Evolutionary conservation across 768 basidiomycete genomes (phyloP).

Genomic region (Mycena sanguinolenta): DNA sequence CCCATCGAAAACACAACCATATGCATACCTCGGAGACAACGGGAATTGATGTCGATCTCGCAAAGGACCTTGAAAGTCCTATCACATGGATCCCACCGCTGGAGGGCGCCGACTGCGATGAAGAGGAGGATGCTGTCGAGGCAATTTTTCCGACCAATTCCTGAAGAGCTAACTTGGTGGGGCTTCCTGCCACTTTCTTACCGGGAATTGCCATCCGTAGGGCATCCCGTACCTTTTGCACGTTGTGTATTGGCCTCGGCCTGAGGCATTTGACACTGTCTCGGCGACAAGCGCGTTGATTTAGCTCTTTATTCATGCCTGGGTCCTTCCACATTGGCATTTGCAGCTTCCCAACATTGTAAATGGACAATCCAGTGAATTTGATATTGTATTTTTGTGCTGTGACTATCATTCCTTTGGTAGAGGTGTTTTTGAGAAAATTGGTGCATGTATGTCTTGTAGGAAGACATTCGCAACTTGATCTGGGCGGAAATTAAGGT

Average conservation of each 20-base stretch:
- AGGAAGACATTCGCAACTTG: too few species aligned
- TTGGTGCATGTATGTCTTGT: too few species aligned
- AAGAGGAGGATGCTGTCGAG: too few species aligned
- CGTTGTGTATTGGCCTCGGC: background rate
- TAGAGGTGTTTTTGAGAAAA: background rate
- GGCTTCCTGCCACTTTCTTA: background rate
- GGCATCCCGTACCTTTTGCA: background rate
- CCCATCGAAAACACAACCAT: too few species aligned
- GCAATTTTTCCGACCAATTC: too few species aligned
- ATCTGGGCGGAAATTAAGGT: background rate
- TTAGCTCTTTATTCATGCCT: background rate
- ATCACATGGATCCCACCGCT: too few species aligned
- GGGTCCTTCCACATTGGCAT: background rate
- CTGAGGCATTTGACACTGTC: background rate
- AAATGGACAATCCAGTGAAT: background rate
- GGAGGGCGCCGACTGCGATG: too few species aligned
- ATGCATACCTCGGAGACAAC: too few species aligned
- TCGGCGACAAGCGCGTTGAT: too few species aligned
- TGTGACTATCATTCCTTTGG: background rate
- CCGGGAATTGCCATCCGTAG: background rate
- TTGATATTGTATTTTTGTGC: background rate
- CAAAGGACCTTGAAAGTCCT: too few species aligned
- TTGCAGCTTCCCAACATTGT: background rate
- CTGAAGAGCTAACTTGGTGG: background rate
- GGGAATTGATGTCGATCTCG: too few species aligned